These are phyloP conservation scores for Potentilla sterilis DNA, from an alignment of 306 rosid species.

Conservation along the genomic window DNA sequence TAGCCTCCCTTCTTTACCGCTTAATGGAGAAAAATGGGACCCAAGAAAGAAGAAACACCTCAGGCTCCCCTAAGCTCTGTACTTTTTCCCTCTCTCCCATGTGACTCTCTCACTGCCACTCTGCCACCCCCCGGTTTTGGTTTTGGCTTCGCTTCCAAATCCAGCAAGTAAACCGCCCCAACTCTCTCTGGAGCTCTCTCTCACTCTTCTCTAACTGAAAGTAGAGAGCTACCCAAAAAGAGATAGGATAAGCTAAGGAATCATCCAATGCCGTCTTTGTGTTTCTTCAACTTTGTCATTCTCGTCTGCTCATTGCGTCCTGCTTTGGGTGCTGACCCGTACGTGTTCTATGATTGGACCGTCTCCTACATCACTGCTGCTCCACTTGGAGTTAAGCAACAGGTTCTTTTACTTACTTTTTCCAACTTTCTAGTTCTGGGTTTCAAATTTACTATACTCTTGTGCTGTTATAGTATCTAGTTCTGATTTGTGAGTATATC, in stretches of 20 bases:
- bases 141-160: conserved; percentile 11
- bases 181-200: neutral
- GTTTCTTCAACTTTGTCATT: conserved; percentile 31
- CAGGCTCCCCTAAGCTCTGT: conserved; percentile 1
- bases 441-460: neutral
- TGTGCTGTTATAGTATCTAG: neutral
- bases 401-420: conserved; percentile 42
- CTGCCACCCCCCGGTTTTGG: conserved; percentile 14
- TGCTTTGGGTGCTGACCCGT: conserved; percentile 74
- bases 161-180: neutral
- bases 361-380: conserved; percentile 62
- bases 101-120: conserved; percentile 27
- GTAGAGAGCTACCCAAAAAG: conserved; percentile 1
- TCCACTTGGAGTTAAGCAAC: conserved; percentile 73
- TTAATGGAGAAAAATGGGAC: conserved; percentile 3
- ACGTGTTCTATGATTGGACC: conserved; percentile 73
- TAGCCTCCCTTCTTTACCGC: conserved; percentile 6
- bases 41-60: neutral
- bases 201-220: neutral
- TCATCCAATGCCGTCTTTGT: conserved; percentile 38
- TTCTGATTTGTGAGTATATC: neutral
- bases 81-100: conserved; percentile 5
- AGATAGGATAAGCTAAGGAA: neutral
- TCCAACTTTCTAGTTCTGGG: neutral
- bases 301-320: conserved; percentile 36